Base-by-base conservation (phyloP, 1,284 basidiomycete genomes). In the Ustilago nuda region DNA sequence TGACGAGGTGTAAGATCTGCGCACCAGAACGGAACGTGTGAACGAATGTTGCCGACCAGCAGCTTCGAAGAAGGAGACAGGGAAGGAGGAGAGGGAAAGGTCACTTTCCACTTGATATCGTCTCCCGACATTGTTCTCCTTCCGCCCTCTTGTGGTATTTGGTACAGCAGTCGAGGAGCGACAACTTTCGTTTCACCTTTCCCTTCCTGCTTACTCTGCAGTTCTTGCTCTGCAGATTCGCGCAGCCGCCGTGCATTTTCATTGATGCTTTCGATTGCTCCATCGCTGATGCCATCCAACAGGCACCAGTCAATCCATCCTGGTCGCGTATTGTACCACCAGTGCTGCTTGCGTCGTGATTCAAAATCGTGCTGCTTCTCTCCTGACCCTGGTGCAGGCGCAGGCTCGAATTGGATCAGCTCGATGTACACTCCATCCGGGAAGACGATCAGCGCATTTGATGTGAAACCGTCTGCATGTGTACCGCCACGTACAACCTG, bases 251-350 rank as follows among this genome's bases (percentile, higher is more conserved):
- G 33, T 12, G 74, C 76, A 41, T 65, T 70, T 6, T 69, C 53
- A 32, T 80, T 78, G 60, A 78, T 75, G 12, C 66, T 63, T 33
- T 65, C 61, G 12, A 76, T 64, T 27, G 56, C 36, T 1, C 67
- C 61, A 41, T 80, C 77, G 9, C 50, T 52, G 39, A 73, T 60
- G 0, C 76, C 76, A 27, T 77, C 78, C 5, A 45, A 39, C 35
- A 81, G 53, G 33, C 76, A 78, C 72, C 72, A 80, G 30, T 81
- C 78, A 57, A 78, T 82, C 80, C 80, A 82, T 9, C 80, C 80
- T 3, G 65, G 56, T 19, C 66, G 58, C 8, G 48, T 72, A 19
- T 57, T 27, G 39, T 71, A 74, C 80, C 80, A 80, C 78, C 78
- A 80, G 41, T 82, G 80, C 36, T 51, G 45, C 12, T 62, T 59